Evolutionary conservation across 2,329 filamentous ascomycete genomes (phyloP).

Genomic region (Botrytis galanthina): DNA sequence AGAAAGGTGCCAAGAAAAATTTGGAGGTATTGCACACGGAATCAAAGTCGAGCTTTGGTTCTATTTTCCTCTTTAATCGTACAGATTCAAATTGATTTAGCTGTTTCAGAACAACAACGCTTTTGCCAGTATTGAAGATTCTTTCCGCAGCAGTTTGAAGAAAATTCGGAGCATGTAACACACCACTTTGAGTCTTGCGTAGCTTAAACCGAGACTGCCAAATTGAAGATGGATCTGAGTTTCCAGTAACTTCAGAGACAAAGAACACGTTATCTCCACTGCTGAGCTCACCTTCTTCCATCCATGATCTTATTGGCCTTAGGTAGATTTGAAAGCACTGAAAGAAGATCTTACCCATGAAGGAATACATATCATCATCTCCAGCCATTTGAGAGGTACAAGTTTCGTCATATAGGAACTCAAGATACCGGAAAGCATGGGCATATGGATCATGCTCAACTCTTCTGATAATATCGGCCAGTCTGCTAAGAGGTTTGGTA

Average conservation of each 20-base stretch:
- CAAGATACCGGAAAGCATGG: conserved; percentile 68
- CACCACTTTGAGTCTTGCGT: conserved; percentile 56
- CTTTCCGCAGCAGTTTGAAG: conserved; percentile 65
- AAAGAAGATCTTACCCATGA: conserved; percentile 69
- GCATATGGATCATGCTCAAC: conserved; percentile 45
- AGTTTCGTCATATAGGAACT: conserved; percentile 71
- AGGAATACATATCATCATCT: conserved; percentile 58
- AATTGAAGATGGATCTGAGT: conserved; percentile 60
- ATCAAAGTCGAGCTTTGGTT: conserved; percentile 55
- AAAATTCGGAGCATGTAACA: conserved; percentile 70
- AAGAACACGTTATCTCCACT: conserved; percentile 72
- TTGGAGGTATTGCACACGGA: conserved; percentile 50
- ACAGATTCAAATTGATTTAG: conserved; percentile 54
- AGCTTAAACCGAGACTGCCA: conserved; percentile 77
- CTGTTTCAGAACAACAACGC: conserved; percentile 76
- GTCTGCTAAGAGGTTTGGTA: conserved; percentile 54
- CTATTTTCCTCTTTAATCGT: conserved; percentile 39
- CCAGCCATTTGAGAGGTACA: conserved; percentile 69
- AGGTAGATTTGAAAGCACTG: conserved; percentile 81
- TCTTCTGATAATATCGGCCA: conserved; percentile 61
- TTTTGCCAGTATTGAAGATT: conserved; percentile 87
- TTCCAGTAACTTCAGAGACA: conserved; percentile 57
- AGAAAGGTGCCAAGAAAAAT: conserved; percentile 61
- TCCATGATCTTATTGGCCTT: conserved; percentile 77
- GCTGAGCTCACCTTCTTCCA: conserved; percentile 72